phyloP scores from a whole-genome alignment of 352 stramenopile species.

The Phytopythium montanum region DNA sequence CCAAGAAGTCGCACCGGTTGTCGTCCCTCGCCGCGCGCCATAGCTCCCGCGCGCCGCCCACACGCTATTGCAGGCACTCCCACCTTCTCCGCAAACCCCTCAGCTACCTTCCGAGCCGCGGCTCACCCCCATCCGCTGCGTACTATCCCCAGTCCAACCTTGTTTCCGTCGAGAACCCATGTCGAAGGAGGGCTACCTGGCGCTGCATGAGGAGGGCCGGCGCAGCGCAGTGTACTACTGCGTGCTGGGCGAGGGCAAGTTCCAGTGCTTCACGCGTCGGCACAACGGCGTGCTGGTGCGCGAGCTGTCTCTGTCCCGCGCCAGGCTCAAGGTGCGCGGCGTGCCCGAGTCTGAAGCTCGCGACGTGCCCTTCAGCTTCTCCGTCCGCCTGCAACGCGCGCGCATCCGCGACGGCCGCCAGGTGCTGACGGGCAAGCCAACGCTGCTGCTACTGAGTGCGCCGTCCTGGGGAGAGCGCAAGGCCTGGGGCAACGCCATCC shows the following conservation, averaged over 20 bases:
- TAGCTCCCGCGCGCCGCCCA: neutral
- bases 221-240: conserved; percentile 77
- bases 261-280: conserved; percentile 70
- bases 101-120: neutral
- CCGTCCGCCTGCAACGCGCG: conserved; percentile 60
- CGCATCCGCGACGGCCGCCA: conserved; percentile 71
- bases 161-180: conserved; percentile 23
- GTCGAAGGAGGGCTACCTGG: conserved; percentile 83
- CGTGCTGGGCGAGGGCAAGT: conserved; percentile 64
- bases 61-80: neutral
- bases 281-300: conserved; percentile 61
- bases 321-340: conserved; percentile 75
- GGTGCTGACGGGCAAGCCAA: conserved; percentile 53
- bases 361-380: conserved; percentile 74
- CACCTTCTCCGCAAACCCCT: neutral
- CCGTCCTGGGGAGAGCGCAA: conserved; percentile 77
- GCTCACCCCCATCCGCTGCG: neutral
- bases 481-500: conserved; percentile 83
- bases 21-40: neutral
- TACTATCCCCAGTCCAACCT: neutral
- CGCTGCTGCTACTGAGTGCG: conserved; percentile 57
- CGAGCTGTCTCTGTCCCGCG: conserved; percentile 64
- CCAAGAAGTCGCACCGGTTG: neutral
- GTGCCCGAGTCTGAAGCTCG: conserved; percentile 67
- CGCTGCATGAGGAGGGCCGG: conserved; percentile 62